A percentile compares a stretch with the other conserved stretches of the same genome.
phyloP scores from a whole-genome alignment of 176 grass and related monocot genomes.

The Triticum timopheevii region DNA sequence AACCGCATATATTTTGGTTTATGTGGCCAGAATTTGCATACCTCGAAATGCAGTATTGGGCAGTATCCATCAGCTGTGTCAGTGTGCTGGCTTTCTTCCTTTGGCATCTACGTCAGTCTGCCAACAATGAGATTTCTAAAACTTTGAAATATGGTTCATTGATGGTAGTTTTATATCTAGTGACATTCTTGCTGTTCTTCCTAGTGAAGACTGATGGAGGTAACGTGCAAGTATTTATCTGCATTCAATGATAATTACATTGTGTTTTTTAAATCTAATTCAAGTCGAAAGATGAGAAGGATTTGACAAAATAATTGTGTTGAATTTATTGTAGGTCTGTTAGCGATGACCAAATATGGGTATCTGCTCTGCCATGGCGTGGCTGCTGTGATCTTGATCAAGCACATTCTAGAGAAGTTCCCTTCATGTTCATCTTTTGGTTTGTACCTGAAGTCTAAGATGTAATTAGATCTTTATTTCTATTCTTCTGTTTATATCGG shows the following conservation, averaged over 20 bases:
- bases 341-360: constrained; percentile 27
- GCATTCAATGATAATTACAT: not conserved
- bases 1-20: not conserved
- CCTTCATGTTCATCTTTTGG: constrained; percentile 97
- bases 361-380: constrained; percentile 70
- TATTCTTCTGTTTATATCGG: not conserved
- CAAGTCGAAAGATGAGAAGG: not conserved
- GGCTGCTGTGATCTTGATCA: constrained; percentile 72
- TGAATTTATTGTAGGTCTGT: constrained; percentile 44
- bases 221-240: constrained; percentile 26
- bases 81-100: constrained; percentile 70
- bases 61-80: constrained; percentile 58
- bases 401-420: constrained; percentile 75
- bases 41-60: constrained; percentile 87
- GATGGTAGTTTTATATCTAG: constrained; percentile 39
- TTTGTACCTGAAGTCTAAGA: constrained; percentile 69
- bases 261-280: not conserved
- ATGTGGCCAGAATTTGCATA: constrained; percentile 58
- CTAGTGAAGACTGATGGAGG: constrained; percentile 56
- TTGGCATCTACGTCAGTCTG: constrained; percentile 48
- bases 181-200: constrained; percentile 38
- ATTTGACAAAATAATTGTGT: constrained; percentile 9
- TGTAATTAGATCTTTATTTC: constrained; percentile 40
- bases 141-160: constrained; percentile 38
- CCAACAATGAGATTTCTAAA: constrained; percentile 31